Evolutionary conservation across 2,329 filamentous ascomycete species (phyloP).

Genomic region (Pyrenochaeta sp.): DNA sequence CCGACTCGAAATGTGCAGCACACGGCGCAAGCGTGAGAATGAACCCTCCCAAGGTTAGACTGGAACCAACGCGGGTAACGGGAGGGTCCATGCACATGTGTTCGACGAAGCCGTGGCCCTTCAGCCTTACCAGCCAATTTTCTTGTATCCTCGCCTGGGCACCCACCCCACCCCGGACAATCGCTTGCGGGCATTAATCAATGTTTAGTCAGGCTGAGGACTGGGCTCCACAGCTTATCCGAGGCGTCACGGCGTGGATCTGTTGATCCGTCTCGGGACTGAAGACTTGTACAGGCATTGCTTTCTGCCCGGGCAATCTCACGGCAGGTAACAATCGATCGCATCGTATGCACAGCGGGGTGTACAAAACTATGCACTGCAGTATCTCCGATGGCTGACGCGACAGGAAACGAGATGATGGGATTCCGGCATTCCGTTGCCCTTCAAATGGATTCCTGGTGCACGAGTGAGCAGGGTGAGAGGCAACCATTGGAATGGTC

Average conservation of each 20-base stretch:
- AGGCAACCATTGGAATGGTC: not conserved
- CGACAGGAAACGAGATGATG: conserved; percentile 12
- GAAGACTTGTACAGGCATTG: conserved; percentile 1
- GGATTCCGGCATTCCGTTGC: conserved; percentile 3
- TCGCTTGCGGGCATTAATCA: conserved; percentile 15
- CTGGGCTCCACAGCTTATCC: not conserved
- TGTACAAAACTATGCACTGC: conserved; percentile 19
- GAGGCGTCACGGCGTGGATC: not conserved
- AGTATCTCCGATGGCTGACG: conserved; percentile 19
- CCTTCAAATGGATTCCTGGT: conserved; percentile 3
- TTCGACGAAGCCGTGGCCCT: conserved; percentile 8
- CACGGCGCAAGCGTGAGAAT: conserved; percentile 22
- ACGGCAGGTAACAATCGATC: conserved; percentile 9
- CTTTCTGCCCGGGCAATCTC: conserved; percentile 1
- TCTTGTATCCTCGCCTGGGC: not conserved
- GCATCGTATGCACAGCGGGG: conserved; percentile 15
- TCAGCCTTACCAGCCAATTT: conserved; percentile 27
- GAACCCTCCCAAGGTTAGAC: conserved; percentile 17
- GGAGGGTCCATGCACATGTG: conserved; percentile 1
- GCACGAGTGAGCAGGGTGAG: not conserved
- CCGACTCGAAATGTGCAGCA: conserved; percentile 14
- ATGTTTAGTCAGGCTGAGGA: conserved; percentile 8
- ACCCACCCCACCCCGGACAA: conserved; percentile 15
- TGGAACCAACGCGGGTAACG: conserved; percentile 17
- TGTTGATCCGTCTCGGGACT: conserved; percentile 10